Conservation (phyloP, 176 grass and related monocot genomes). For the Themeda triandra region DNA sequence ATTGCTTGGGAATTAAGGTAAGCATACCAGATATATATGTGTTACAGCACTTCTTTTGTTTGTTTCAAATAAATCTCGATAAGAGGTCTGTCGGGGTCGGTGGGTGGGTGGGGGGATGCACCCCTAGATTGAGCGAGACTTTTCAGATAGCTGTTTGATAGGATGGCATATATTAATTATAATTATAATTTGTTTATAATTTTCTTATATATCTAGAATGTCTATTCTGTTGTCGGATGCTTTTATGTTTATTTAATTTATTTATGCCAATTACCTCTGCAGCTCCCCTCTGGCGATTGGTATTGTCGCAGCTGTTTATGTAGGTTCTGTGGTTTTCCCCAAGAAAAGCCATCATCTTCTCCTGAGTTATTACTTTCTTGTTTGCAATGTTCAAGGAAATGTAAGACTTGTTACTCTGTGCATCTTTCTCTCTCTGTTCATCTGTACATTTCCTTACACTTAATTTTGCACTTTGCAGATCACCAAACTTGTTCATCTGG, state of each 20-base stretch:
- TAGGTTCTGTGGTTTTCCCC: constrained; percentile 71
- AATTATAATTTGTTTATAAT: constrained; percentile 17
- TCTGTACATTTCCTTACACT: constrained; percentile 21
- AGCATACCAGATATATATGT: constrained; percentile 17
- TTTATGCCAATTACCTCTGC: constrained; percentile 33
- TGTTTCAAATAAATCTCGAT: neutral
- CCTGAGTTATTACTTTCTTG: constrained; percentile 55
- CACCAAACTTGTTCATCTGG: constrained; percentile 63
- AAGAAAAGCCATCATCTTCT: constrained; percentile 36
- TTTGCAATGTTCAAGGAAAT: constrained; percentile 83
- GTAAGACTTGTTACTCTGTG: constrained; percentile 44
- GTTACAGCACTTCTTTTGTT: neutral
- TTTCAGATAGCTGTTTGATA: constrained; percentile 19
- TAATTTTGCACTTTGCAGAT: constrained; percentile 57
- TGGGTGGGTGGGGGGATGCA: too few species aligned
- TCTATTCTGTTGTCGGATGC: neutral
- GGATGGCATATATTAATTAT: neutral
- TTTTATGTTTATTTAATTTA: constrained; percentile 37
- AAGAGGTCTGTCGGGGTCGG: too few species aligned
- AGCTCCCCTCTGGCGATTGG: constrained; percentile 89
- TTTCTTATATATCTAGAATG: neutral
- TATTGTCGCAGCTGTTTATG: constrained; percentile 84
- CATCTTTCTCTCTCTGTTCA: neutral
- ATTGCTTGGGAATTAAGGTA: constrained; percentile 88
- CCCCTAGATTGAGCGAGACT: constrained; percentile 11